Conservation (phyloP, 257 asterid genomes). For the Mitragyna speciosa region DNA sequence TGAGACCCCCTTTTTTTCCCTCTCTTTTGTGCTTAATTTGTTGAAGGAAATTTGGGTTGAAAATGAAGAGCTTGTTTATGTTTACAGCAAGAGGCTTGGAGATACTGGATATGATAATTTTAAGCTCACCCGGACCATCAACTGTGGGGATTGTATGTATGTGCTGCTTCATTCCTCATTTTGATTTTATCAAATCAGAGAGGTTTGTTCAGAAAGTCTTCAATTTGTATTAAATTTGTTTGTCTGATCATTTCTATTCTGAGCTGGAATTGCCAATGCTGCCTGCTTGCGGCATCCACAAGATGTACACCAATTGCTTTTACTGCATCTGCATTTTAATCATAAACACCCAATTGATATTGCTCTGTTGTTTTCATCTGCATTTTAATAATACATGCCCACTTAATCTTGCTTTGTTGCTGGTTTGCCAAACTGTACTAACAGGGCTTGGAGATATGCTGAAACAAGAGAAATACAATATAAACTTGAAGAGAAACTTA, state of each 20-base stretch:
- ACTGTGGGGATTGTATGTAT: constrained; percentile 90
- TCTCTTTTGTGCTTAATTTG: neutral
- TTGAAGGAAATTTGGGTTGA: constrained; percentile 95
- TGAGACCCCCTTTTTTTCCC: neutral
- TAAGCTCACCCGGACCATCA: constrained; percentile 91
- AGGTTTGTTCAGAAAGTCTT: neutral
- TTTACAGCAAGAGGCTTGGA: constrained; percentile 87
- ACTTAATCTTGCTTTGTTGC: neutral
- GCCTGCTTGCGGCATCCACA: constrained; percentile 9
- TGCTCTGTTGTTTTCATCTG: neutral
- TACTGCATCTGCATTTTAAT: neutral
- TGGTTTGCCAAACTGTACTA: neutral
- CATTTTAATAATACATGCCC: no score
- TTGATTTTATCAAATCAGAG: neutral
- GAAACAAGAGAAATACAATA: neutral
- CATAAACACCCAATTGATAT: neutral
- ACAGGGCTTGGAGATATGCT: neutral
- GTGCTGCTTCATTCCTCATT: constrained; percentile 1
- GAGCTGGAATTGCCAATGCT: neutral
- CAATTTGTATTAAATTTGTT: neutral
- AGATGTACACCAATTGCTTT: neutral
- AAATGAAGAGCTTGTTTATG: constrained; percentile 80
- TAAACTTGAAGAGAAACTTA: neutral
- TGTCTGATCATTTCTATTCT: neutral
- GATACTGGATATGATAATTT: constrained; percentile 85